Evolutionary conservation across 305 asterid species (phyloP).

Genomic region (Solanum hybrid): DNA sequence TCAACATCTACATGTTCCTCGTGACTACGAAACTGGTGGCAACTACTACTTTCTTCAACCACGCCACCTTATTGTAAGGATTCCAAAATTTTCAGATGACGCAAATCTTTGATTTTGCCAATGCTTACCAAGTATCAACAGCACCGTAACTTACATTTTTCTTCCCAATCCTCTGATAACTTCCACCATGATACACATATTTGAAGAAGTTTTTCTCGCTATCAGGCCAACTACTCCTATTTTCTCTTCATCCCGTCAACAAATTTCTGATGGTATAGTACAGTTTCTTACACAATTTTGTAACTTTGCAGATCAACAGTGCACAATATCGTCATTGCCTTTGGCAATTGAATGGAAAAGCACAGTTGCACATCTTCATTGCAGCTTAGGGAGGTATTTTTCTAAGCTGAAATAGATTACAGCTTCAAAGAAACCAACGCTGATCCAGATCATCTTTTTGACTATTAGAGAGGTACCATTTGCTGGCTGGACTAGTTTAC

Average conservation of each 20-base stretch:
- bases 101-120: not conserved
- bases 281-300: constrained; percentile 10
- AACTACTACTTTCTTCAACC: constrained; percentile 12
- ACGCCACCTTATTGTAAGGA: constrained; percentile 13
- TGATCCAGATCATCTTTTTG: not conserved
- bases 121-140: constrained; percentile 9
- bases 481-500: constrained; percentile 31
- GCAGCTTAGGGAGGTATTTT: not conserved
- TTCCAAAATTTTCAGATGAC: constrained; percentile 16
- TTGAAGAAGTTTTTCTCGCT: constrained; percentile 10
- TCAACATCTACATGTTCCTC: constrained; percentile 5
- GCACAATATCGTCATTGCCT: constrained; percentile 7
- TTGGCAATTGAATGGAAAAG: constrained; percentile 13
- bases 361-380: constrained; percentile 8
- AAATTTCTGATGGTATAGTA: constrained; percentile 12
- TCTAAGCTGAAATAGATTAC: constrained; percentile 1
- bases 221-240: constrained; percentile 12
- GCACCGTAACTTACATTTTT: not conserved
- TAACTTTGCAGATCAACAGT: constrained; percentile 11
- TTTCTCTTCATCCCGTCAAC: constrained; percentile 9
- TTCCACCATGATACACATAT: constrained; percentile 11
- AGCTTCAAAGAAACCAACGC: not conserved
- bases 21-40: constrained; percentile 3
- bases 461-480: constrained; percentile 6
- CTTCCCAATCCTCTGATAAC: not conserved